Evolutionary conservation across 768 basidiomycete genomes (phyloP), one percentile per base, ranked within the genome.

Genomic region (Terana coerulea): DNA sequence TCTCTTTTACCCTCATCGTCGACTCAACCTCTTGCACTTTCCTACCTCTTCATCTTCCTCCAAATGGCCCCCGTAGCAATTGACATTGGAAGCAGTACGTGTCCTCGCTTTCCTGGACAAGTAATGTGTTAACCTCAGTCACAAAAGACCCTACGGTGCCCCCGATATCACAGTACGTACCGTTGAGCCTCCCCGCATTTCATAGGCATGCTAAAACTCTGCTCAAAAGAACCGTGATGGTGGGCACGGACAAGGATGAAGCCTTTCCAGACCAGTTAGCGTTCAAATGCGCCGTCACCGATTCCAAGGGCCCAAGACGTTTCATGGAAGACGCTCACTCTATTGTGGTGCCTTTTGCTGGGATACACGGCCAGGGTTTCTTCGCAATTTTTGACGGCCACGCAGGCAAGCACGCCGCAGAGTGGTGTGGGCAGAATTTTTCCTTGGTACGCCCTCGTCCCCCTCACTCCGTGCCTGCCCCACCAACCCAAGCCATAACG

Each of bases 311-410:
- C 41, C 79, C 87, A 49, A 76, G 97, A 55, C 76, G 95, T 57
- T 91, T 88, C 44, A 98, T 98, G 97, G 97, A 98, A 69, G 97
- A 98, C 66, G 83, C 92, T 6, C 94, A 98, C 67, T 92, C 93
- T 21, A 97, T 98, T 63, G 84, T 98, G 52, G 88, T 95, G 55
- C 95, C 98, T 66, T 99, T 90, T 67, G 93, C 84, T 31, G 81
- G 84, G 30, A 76, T 98, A 17, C 82, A 87, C 37, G 97, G 97
- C 0, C 97, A 99, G 66, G 97, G 95, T 7, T 98, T 97, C 75
- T 98, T 95, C 67, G 95, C 95, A 5, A 84, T 99, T 39, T 99
- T 98, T 61, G 97, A 99, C 61, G 97, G 97, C 2, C 97, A 99
- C 66, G 97, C 97, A 1, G 97, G 97, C 15, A 98, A 95, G 67